Conservation (phyloP, 2,329 filamentous ascomycete genomes). For the Huntiella abstrusa region DNA sequence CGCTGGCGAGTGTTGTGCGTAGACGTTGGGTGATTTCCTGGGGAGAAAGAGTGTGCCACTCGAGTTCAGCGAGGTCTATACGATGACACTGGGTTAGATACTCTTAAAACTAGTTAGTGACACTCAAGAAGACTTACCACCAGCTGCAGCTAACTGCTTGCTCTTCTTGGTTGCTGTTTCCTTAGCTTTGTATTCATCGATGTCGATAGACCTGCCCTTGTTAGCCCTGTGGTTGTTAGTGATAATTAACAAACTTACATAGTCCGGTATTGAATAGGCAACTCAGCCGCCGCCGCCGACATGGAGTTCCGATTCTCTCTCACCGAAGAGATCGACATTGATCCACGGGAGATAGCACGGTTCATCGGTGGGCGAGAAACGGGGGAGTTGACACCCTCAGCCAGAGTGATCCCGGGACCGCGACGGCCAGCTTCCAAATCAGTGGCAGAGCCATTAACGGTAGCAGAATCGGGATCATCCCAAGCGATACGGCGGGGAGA, state of each 20-base stretch:
- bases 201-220: slow-evolving; percentile 28
- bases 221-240: neutral
- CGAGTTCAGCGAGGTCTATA: slow-evolving; percentile 39
- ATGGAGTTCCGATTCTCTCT: slow-evolving; percentile 8
- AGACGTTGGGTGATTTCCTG: slow-evolving; percentile 42
- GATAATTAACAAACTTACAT: slow-evolving; percentile 21
- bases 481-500: slow-evolving; percentile 4
- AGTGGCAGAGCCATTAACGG: too few relatives aligned
- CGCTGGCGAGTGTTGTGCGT: slow-evolving; percentile 33
- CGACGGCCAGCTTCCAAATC: slow-evolving; percentile 8
- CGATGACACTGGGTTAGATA: neutral
- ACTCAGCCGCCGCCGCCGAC: slow-evolving; percentile 11
- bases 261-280: slow-evolving; percentile 37
- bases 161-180: slow-evolving; percentile 17
- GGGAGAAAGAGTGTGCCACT: slow-evolving; percentile 45
- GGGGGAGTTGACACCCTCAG: slow-evolving; percentile 4
- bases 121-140: slow-evolving; percentile 1
- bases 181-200: slow-evolving; percentile 33
- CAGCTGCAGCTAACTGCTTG: slow-evolving; percentile 3
- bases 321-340: slow-evolving; percentile 11
- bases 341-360: slow-evolving; percentile 9
- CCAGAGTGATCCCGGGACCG: slow-evolving; percentile 1
- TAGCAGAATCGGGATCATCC: slow-evolving; percentile 2
- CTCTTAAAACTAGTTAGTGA: slow-evolving; percentile 6
- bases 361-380: slow-evolving; percentile 8